These are phyloP conservation scores for Xerocomus potaroensis DNA, from an alignment of 768 basidiomycete species.

Conservation along the genomic window DNA sequence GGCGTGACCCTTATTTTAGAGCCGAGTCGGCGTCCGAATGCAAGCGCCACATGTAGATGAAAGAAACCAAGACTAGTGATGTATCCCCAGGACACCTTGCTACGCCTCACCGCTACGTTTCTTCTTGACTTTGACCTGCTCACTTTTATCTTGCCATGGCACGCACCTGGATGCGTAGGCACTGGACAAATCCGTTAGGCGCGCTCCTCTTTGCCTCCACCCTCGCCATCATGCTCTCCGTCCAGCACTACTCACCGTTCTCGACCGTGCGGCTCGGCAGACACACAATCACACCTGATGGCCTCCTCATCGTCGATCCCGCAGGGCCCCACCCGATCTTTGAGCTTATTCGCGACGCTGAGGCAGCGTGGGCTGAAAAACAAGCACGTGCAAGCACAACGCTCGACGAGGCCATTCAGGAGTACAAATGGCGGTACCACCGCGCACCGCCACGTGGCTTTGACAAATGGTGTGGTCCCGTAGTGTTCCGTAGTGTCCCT, in stretches of 20 bases:
- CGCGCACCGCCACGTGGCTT: conserved; percentile 39
- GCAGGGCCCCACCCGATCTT: conserved; percentile 40
- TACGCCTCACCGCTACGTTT: too few species aligned
- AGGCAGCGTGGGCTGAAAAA: conserved; percentile 36
- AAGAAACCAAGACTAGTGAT: too few species aligned
- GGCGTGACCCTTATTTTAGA: too few species aligned
- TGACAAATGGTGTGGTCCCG: conserved; percentile 37
- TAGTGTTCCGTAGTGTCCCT: fast-evolving
- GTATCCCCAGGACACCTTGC: too few species aligned
- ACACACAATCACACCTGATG: conserved; percentile 26
- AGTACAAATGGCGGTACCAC: conserved; percentile 35
- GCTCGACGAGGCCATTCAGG: conserved; percentile 34
- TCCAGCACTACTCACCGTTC: too few species aligned
- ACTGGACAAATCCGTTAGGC: not conserved
- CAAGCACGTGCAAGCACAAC: conserved; percentile 33
- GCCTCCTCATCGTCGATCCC: conserved; percentile 33
- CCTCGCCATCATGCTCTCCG: not conserved
- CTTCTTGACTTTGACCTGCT: too few species aligned
- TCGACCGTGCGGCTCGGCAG: too few species aligned
- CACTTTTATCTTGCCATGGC: too few species aligned
- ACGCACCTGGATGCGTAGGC: not conserved
- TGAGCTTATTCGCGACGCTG: conserved; percentile 36
- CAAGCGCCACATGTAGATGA: too few species aligned
- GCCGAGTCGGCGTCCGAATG: too few species aligned
- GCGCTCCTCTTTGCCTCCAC: not conserved